phyloP scores from a whole-genome alignment of 768 basidiomycete species.

The Lanmaoa rubissima region DNA sequence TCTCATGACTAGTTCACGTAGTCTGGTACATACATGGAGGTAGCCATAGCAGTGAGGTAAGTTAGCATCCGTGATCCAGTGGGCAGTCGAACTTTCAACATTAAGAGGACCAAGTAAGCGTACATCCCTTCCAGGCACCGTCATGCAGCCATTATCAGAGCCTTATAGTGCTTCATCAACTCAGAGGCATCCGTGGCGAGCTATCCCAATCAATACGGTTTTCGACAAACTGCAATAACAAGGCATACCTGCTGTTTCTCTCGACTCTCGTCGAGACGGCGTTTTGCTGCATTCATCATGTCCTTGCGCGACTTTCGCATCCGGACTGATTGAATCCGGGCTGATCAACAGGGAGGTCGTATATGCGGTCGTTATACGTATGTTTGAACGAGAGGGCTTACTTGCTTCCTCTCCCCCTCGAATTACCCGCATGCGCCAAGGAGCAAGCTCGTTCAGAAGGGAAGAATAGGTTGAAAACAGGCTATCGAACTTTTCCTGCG shows the following conservation, averaged over 20 bases:
- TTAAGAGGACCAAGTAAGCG: slow-evolving; percentile 2
- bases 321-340: slow-evolving; percentile 30
- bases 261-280: slow-evolving; percentile 35
- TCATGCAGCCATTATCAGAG: slow-evolving; percentile 30
- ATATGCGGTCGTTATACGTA: neutral
- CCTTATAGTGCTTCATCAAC: slow-evolving; percentile 43
- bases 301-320: slow-evolving; percentile 35
- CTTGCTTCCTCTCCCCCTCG: slow-evolving; percentile 34
- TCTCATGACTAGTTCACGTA: neutral
- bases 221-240: neutral
- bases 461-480: slow-evolving; percentile 24
- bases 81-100: neutral
- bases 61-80: neutral
- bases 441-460: slow-evolving; percentile 34
- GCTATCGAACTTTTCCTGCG: slow-evolving; percentile 23
- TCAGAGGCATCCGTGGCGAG: slow-evolving; percentile 38
- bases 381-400: slow-evolving; percentile 20
- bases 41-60: neutral
- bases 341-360: slow-evolving; percentile 20
- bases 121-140: slow-evolving; percentile 1
- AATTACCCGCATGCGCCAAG: slow-evolving; percentile 29
- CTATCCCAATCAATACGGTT: slow-evolving; percentile 17
- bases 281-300: slow-evolving; percentile 33
- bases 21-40: neutral
- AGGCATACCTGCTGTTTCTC: slow-evolving; percentile 38